phyloP scores from a whole-genome alignment of 1,284 basidiomycete genomes.

The Malassezia sympodialis region DNA sequence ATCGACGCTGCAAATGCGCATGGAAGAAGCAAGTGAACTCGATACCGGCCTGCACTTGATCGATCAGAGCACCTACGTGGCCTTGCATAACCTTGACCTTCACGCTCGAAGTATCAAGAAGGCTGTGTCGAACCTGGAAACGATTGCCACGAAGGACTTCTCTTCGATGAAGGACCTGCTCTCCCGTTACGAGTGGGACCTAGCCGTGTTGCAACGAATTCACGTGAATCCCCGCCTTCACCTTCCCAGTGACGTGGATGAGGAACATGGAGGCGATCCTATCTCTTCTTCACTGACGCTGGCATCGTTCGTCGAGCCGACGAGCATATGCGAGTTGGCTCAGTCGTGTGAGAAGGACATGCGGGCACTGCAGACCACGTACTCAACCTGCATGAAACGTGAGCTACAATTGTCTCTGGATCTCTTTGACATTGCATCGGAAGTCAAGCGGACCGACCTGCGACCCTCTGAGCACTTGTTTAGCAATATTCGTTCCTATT shows the following conservation, averaged over 20 bases:
- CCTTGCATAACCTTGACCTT: slow-evolving; percentile 33
- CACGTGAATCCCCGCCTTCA: slow-evolving; percentile 29
- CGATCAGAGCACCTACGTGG: slow-evolving; percentile 31
- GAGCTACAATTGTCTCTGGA: slow-evolving; percentile 27
- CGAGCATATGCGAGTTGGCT: slow-evolving; percentile 34
- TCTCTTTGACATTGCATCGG: slow-evolving; percentile 21
- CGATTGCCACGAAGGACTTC: slow-evolving; percentile 28
- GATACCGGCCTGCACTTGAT: slow-evolving; percentile 26
- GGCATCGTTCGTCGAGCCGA: slow-evolving; percentile 33
- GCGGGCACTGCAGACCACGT: slow-evolving; percentile 22
- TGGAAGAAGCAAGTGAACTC: slow-evolving; percentile 15
- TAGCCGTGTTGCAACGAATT: slow-evolving; percentile 32
- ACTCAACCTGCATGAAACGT: slow-evolving; percentile 20
- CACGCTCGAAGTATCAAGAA: slow-evolving; percentile 34
- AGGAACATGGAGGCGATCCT: background rate
- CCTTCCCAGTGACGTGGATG: background rate
- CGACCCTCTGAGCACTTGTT: slow-evolving; percentile 17
- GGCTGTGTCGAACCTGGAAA: slow-evolving; percentile 23
- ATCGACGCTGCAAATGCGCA: slow-evolving; percentile 8
- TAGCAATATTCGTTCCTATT: background rate
- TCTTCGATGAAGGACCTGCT: slow-evolving; percentile 34
- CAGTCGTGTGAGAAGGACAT: slow-evolving; percentile 27
- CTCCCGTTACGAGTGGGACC: slow-evolving; percentile 33
- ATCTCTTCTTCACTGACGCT: slow-evolving; percentile 18
- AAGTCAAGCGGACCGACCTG: slow-evolving; percentile 29